phyloP scores from a whole-genome alignment of 73 alveolate species.

The Diophrys appendiculata region DNA sequence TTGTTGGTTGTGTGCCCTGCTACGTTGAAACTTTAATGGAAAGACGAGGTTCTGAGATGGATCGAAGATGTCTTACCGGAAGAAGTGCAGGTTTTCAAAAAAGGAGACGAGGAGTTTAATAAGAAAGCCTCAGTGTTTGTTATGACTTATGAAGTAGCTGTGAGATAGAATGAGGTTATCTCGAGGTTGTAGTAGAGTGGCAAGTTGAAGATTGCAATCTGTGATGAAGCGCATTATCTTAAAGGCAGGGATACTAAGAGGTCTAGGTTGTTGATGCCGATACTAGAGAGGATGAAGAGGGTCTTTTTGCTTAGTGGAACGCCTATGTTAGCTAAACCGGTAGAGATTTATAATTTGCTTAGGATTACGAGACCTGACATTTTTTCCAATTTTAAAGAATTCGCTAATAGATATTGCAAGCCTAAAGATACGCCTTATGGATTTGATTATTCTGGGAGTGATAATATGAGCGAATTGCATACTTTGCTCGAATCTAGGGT shows the following conservation, averaged over 20 bases:
- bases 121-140: conserved; percentile 72
- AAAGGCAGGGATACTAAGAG: conserved; percentile 69
- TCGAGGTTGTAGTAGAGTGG: background rate
- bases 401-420: conserved; percentile 81
- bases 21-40: conserved; percentile 83
- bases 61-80: conserved; percentile 57
- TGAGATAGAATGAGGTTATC: conserved; percentile 33
- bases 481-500: conserved; percentile 13
- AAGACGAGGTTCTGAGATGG: conserved; percentile 93
- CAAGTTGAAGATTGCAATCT: conserved; percentile 2
- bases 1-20: conserved; percentile 86
- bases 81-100: conserved; percentile 66
- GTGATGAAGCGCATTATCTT: conserved; percentile 86
- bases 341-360: conserved; percentile 77
- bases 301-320: conserved; percentile 85
- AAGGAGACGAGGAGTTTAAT: conserved; percentile 74
- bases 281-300: conserved; percentile 64
- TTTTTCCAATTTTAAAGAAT: conserved; percentile 54
- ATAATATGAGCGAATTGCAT: conserved; percentile 18
- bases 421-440: conserved; percentile 56
- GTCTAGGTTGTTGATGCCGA: conserved; percentile 71
- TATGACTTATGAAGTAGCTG: conserved; percentile 82
- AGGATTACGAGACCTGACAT: conserved; percentile 69
- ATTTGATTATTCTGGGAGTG: conserved; percentile 16
- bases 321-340: conserved; percentile 84